Percentiles rank a stretch among this genome's conserved stretches.
These are phyloP conservation scores for Massospora cicadina DNA, from an alignment of 371 early-diverging fungal genomes.

Conservation along the genomic window DNA sequence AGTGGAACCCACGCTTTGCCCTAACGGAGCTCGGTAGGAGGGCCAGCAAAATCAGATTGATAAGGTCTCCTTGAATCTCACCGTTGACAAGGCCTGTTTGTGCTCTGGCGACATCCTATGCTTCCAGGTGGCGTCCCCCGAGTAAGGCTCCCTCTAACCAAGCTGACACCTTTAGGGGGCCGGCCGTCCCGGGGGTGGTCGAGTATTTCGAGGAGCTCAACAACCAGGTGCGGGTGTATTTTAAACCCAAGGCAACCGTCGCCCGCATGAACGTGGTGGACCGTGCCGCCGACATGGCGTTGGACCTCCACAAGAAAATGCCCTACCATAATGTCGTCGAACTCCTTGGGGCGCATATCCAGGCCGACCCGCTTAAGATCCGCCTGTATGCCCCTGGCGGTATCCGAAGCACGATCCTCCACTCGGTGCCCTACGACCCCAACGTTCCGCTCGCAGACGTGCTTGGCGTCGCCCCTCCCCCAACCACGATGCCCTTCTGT, in stretches of 20 bases:
- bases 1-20: not conserved
- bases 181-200: constrained; percentile 28
- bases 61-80: constrained; percentile 31
- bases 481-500: constrained; percentile 13
- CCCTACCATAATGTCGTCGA: constrained; percentile 7
- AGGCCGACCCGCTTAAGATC: constrained; percentile 41
- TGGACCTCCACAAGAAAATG: constrained; percentile 42
- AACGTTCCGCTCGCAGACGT: constrained; percentile 38
- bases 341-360: constrained; percentile 28
- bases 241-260: constrained; percentile 34
- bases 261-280: constrained; percentile 13
- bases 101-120: constrained; percentile 85
- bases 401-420: constrained; percentile 19
- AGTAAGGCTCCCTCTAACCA: constrained; percentile 3
- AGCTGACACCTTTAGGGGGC: constrained; percentile 2
- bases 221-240: constrained; percentile 43
- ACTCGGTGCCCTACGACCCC: constrained; percentile 24
- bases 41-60: constrained; percentile 84
- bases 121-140: constrained; percentile 38
- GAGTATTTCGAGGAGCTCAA: constrained; percentile 52
- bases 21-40: constrained; percentile 28
- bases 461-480: constrained; percentile 19
- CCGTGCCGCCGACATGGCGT: constrained; percentile 19
- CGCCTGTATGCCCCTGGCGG: constrained; percentile 29
- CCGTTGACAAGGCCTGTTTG: constrained; percentile 58